Base-by-base conservation (phyloP, 345 rosid genomes). In the Populus pruinosa region DNA sequence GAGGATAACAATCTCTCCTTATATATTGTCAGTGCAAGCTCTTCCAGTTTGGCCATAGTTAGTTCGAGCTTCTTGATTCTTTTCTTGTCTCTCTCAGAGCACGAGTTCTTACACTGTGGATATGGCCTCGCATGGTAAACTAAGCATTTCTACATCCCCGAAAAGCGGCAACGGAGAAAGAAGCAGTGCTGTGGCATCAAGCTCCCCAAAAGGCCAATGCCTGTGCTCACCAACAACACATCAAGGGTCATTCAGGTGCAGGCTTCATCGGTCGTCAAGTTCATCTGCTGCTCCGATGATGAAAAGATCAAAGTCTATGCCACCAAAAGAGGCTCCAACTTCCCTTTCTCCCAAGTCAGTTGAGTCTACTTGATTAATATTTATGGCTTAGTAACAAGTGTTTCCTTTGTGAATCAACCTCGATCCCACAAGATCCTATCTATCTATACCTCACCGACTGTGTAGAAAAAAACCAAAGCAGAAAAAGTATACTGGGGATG, bases 211-310 rank as follows among this genome's bases (percentile, higher is more conserved):
- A 88, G 64, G 53, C 53, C 53, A 27, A 80, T 92, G 96, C 39
- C 55, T 88, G 7, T 94, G 96, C 81, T 92, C 96, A 10, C 96
- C 96, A 6, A 87, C 94, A 8, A 84, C 35, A 80, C 98, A 94
- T 68, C 92, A 94, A 0, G 90, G 98, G 29, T 92, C 98, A 10
- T 92, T 94, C 80, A 80, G 91, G 82, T 92, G 96, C 84, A 86
- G 97, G 89, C 82, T 82, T 71, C 97, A 94, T 78, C 92, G 80
- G 18, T 82, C 76, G 18, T 82, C 76, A 16, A 47, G 87, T 82
- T 44, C 90, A 88, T 66, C 86, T 64, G 55, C 91, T 94, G 97
- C 80, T 85, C 33, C 76, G 79, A 43, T 69, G 83, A 53, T 5
- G 31, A 27, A 23, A 14, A 13, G 91, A 61, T 90, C 93, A 1